Evolutionary conservation across 2,329 filamentous ascomycete species (phyloP).

Genomic region (Cytospora mali): DNA sequence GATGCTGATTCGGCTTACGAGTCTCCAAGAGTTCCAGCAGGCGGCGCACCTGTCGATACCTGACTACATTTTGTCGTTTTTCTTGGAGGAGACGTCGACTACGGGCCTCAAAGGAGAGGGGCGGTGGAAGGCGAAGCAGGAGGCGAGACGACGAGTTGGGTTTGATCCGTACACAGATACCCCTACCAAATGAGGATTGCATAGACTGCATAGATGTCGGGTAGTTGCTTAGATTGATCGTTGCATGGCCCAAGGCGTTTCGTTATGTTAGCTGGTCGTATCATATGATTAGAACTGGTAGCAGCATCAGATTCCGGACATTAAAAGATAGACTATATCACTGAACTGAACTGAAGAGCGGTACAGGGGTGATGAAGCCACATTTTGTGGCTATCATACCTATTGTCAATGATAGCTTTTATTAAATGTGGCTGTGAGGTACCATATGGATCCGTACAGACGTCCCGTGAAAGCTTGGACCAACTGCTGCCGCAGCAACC

Average conservation of each 20-base stretch:
- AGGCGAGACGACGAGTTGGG: slow-evolving; percentile 53
- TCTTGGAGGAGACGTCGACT: slow-evolving; percentile 66
- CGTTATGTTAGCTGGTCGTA: background rate
- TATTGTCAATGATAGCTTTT: background rate
- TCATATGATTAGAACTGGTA: background rate
- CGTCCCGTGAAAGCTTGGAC: too few relatives aligned
- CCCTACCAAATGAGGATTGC: slow-evolving; percentile 34
- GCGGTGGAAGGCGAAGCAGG: slow-evolving; percentile 46
- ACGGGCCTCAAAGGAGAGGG: slow-evolving; percentile 52
- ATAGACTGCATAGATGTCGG: slow-evolving; percentile 5
- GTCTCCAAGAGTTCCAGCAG: slow-evolving; percentile 91
- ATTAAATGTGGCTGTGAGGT: too few relatives aligned
- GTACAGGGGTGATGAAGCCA: background rate
- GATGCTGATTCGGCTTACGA: slow-evolving; percentile 82
- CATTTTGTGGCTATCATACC: background rate
- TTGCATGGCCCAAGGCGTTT: background rate
- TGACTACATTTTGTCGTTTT: slow-evolving; percentile 87
- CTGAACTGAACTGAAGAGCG: background rate
- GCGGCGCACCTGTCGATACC: slow-evolving; percentile 85
- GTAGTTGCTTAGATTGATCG: background rate
- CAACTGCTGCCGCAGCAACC: slow-evolving; percentile 14
- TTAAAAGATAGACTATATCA: too few relatives aligned
- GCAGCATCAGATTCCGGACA: too few relatives aligned
- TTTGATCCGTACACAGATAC: slow-evolving; percentile 60
- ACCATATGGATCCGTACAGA: too few relatives aligned